A percentile compares a stretch with the other conserved stretches of the same genome.
Evolutionary conservation across 2,329 filamentous ascomycete species (phyloP).

Genomic region (Fusarium cyanostomum): DNA sequence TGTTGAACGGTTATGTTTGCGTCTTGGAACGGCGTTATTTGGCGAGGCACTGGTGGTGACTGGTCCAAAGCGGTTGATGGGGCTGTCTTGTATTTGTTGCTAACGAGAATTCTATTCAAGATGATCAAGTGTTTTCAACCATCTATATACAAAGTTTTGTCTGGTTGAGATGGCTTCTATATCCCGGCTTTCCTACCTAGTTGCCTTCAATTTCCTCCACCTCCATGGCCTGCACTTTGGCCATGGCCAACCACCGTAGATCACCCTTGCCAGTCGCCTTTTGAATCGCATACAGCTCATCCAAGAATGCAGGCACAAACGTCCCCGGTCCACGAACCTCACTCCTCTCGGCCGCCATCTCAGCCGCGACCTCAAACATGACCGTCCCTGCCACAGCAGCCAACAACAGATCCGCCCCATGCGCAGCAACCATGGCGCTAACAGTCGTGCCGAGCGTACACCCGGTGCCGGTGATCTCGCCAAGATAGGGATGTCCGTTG

Average conservation of each 20-base stretch:
- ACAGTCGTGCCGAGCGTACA: constrained; percentile 87
- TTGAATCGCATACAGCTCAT: constrained; percentile 68
- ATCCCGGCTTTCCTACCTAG: background rate
- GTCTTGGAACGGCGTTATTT: background rate
- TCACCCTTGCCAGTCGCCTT: constrained; percentile 59
- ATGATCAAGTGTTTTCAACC: constrained; percentile 2
- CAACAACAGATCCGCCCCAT: constrained; percentile 70
- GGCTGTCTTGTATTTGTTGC: background rate
- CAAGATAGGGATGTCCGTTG: constrained; percentile 80
- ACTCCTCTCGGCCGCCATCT: constrained; percentile 69
- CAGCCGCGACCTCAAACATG: constrained; percentile 79
- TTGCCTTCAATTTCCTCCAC: constrained; percentile 35
- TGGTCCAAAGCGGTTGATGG: background rate
- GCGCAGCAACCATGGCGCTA: constrained; percentile 76
- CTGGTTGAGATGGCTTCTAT: background rate
- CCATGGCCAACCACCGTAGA: constrained; percentile 60
- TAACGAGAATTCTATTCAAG: constrained; percentile 5
- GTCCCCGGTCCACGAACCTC: constrained; percentile 83
- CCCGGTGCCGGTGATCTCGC: constrained; percentile 79
- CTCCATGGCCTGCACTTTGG: constrained; percentile 57
- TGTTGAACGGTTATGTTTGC: background rate
- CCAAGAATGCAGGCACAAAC: constrained; percentile 86
- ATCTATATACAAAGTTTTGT: background rate
- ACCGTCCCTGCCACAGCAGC: constrained; percentile 78
- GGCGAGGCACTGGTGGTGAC: background rate